Conservation (phyloP, 106 monocot species). For the Posidonia australis region DNA sequence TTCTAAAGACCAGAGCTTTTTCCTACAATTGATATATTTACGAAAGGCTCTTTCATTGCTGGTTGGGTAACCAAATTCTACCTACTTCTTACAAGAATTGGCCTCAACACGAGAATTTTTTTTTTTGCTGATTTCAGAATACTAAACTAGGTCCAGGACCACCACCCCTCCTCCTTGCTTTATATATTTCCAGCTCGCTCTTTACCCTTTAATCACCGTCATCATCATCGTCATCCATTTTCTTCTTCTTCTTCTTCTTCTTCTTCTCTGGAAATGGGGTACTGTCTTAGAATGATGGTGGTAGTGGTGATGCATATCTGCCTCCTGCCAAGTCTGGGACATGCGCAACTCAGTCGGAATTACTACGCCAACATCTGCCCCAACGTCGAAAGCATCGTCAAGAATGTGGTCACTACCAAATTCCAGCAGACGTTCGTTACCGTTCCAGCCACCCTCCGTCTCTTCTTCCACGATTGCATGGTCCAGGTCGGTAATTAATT, state of each 20-base stretch:
- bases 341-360: conserved; percentile 30
- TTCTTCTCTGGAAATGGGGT: neutral
- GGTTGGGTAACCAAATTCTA: too few species aligned
- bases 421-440: conserved; percentile 34
- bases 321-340: neutral
- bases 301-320: neutral
- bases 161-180: too few species aligned
- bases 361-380: conserved; percentile 50
- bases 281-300: neutral
- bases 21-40: too few species aligned
- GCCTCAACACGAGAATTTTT: too few species aligned
- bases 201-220: too few species aligned
- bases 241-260: neutral
- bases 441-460: conserved; percentile 44
- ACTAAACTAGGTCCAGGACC: too few species aligned
- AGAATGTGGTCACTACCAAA: conserved; percentile 18
- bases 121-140: too few species aligned
- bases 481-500: conserved; percentile 10
- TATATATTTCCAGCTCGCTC: too few species aligned
- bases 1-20: too few species aligned
- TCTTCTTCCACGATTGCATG: conserved; percentile 62
- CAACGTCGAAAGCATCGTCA: conserved; percentile 41
- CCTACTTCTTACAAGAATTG: too few species aligned
- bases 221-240: too few species aligned
- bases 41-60: too few species aligned